Evolutionary conservation across 345 rosid species (phyloP).

Genomic region (Pelargonium nanum): DNA sequence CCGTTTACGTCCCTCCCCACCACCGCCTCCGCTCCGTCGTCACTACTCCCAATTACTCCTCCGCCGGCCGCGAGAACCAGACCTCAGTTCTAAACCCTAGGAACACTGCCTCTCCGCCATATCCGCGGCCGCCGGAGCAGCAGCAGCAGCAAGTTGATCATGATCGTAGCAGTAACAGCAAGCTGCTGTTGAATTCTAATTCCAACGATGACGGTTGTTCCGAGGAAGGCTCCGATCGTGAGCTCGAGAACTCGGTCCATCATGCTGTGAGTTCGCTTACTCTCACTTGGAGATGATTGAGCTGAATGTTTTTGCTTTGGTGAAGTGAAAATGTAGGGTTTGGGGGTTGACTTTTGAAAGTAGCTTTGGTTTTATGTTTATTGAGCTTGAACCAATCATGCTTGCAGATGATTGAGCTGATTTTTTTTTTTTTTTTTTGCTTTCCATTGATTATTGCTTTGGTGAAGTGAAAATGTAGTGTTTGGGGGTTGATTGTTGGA

Average conservation of each 20-base stretch:
- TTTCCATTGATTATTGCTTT: no score
- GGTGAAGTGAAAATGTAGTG: no score
- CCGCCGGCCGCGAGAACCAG: slow-evolving; percentile 17
- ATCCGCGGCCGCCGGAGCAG: slow-evolving; percentile 10
- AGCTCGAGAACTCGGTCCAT: slow-evolving; percentile 10
- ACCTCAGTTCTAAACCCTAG: slow-evolving; percentile 14
- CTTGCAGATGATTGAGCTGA: no score
- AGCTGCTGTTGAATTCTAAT: slow-evolving; percentile 1
- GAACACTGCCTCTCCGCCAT: slow-evolving; percentile 14
- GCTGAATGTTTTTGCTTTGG: neutral
- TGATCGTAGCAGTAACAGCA: slow-evolving; percentile 8
- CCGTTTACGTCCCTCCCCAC: slow-evolving; percentile 71
- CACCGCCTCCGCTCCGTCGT: slow-evolving; percentile 50
- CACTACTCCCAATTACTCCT: slow-evolving; percentile 21
- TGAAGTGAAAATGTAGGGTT: neutral
- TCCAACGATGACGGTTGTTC: slow-evolving; percentile 14
- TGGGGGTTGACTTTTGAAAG: neutral
- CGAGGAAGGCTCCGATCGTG: slow-evolving; percentile 35
- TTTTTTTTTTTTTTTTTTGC: no score
- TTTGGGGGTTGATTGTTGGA: no score
- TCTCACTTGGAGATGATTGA: slow-evolving; percentile 21
- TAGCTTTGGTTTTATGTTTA: no score
- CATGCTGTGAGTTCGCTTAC: neutral
- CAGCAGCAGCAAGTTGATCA: neutral
- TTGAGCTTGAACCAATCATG: no score